Percentiles rank a stretch among this genome's conserved stretches.
Conservation (phyloP, 176 grass and related monocot genomes). For the Carex scoparia region DNA sequence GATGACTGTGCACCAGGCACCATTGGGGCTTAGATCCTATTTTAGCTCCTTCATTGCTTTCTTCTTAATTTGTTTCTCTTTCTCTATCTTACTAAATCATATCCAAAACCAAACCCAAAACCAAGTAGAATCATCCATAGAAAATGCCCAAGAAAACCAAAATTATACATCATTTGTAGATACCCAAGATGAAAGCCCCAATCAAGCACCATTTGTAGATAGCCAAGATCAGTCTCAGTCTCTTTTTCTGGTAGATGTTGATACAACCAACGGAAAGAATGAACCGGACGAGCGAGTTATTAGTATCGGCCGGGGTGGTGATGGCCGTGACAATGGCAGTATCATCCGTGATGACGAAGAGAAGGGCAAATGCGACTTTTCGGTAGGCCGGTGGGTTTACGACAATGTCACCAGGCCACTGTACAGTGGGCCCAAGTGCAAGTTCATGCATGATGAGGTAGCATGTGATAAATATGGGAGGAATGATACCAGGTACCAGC, state of each 20-base stretch:
- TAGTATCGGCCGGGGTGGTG: neutral
- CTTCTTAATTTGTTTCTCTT: slow-evolving; percentile 48
- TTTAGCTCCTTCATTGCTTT: slow-evolving; percentile 46
- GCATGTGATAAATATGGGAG: slow-evolving; percentile 73
- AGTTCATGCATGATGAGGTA: slow-evolving; percentile 67
- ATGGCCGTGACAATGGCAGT: neutral
- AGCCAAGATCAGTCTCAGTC: neutral
- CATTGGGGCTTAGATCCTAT: slow-evolving; percentile 36
- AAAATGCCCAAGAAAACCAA: neutral
- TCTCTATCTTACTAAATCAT: slow-evolving; percentile 37
- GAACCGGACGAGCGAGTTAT: neutral
- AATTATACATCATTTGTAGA: neutral
- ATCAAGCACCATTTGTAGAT: neutral
- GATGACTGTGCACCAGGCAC: slow-evolving; percentile 33
- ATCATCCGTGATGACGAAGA: neutral
- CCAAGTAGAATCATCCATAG: slow-evolving; percentile 5
- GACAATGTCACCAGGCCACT: slow-evolving; percentile 53
- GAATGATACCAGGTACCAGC: slow-evolving; percentile 69
- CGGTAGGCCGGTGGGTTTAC: slow-evolving; percentile 53
- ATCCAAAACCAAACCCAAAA: slow-evolving; percentile 19
- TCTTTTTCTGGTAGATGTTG: neutral
- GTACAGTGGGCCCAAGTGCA: slow-evolving; percentile 52
- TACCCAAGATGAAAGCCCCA: neutral
- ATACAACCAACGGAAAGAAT: neutral
- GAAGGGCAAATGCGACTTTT: slow-evolving; percentile 37